Base-by-base conservation (phyloP, 2,329 filamentous ascomycete species). In the Proliferodiscus dingleyae region DNA sequence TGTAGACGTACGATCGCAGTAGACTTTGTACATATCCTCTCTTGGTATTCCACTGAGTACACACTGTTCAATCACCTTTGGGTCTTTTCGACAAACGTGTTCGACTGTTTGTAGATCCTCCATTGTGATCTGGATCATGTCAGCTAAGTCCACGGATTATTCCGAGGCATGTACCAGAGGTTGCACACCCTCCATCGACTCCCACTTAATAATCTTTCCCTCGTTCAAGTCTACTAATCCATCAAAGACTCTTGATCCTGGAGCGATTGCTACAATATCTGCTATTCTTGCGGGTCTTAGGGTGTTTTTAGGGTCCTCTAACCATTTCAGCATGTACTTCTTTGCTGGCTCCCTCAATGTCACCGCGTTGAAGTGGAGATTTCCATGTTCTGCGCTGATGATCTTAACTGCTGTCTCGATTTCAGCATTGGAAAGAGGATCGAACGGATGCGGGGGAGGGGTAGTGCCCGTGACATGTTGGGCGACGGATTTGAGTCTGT, bases 1-100 rank as follows among this genome's bases (percentile, higher is more conserved):
- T 23, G n/a, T 22, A 4, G 28, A 74, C 77, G 68, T 64, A 76
- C 80, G 89, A 64, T 96, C 90, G 66, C 89, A 95, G 71, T 94
- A 95, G 38, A 96, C 87, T 68, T 95, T 95, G 72, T 93, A 72
- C 90, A 96, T 95, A 50, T 95, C 87, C 55, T 86, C 76, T 46
- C 75, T 75, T 10, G 87, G 79, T 49, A 96, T 87, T 1, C 90
- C 90, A 48, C 89, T 78, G 49, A 95, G 77, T 5, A 77, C 78
- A 61, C 90, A 96, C 66, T 95, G 89, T 67, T 95, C 88, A 55
- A 95, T 93, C 49, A 95, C 89, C 59, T 85, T 86, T 11, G 87
- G 80, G 61, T 95, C 88, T 57, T 81, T 82, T 54, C 89, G 80
- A 49, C 81, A 79, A 37, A 90, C 69, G 46, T 77, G 73, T 67